Percentiles rank a stretch among this genome's conserved stretches.
Conservation (phyloP, 1,139 yeast genomes). For the Protomyces lactucae-debilis region DNA sequence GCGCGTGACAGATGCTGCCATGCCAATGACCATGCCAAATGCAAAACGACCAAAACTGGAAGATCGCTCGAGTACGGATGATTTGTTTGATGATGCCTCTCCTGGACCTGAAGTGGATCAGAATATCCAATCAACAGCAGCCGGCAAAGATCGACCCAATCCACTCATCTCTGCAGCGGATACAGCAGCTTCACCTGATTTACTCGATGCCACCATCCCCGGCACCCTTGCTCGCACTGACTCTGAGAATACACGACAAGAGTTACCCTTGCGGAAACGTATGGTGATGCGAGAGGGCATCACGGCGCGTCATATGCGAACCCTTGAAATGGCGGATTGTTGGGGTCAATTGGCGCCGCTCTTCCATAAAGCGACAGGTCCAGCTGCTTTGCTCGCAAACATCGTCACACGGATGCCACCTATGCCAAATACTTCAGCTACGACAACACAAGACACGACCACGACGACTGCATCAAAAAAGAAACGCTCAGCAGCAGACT, state of each 20-base stretch:
- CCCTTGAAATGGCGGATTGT: conserved; percentile 16
- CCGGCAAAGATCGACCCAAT: neutral
- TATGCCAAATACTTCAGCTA: neutral
- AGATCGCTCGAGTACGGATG: neutral
- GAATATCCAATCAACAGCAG: neutral
- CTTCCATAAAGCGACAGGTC: conserved; percentile 4
- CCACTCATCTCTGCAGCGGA: neutral
- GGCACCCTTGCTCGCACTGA: neutral
- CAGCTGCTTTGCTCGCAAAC: neutral
- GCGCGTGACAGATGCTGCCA: neutral
- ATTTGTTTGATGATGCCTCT: neutral
- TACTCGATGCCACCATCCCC: neutral
- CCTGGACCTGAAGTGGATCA: neutral
- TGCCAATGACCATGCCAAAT: neutral
- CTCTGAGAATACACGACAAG: conserved; percentile 7
- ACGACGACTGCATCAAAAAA: neutral
- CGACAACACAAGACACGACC: neutral
- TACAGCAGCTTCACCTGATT: neutral
- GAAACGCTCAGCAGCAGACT: neutral
- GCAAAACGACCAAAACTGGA: neutral
- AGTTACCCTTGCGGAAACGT: conserved; percentile 6
- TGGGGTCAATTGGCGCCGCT: conserved; percentile 17
- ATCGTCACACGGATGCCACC: conserved; percentile 11
- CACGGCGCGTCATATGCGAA: conserved; percentile 18
- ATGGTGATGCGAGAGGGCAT: conserved; percentile 16